Base-by-base conservation (phyloP, 768 basidiomycete genomes). In the Lactifluus volemus region DNA sequence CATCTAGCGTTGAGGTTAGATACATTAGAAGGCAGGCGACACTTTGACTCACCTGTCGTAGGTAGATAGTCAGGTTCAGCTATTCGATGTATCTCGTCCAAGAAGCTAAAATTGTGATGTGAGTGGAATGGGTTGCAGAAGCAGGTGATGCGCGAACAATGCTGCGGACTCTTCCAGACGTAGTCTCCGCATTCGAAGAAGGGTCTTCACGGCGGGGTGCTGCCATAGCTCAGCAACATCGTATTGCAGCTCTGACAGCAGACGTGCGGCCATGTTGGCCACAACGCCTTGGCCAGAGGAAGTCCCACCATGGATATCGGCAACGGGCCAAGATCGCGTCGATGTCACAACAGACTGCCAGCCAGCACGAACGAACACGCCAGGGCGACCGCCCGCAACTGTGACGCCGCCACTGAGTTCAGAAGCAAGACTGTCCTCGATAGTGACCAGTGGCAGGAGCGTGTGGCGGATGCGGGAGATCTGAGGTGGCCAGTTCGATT, bases 91-190 rank as follows among this genome's bases (percentile, higher is more conserved):
- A 91, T 77, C 60, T 79, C 79, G 58, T 81, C 77, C 60, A 92
- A 69, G 72, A 92, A 92, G 71, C 89, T 92, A 60, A 6, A 41
- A 42, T 25, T 53, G 39, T 21, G 19, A 52, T 32, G 32, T 55
- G 51, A 54, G 64, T 52, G 41, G 36, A 58, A 51, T 30, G 10
- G 48, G 54, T 34, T 48, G 45, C 11, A 44, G 55, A 54, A 52
- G 32, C 32, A 39, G 48, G n/a, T n/a, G 39, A 42, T 59, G 47
- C 59, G 63, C 86, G 69, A 70, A 92, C 89, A 86, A 90, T 30
- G 83, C 74, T 3, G 85, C 86, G 11, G 85, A 87, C 68, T 92
- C 89, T 59, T 90, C 86, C 5, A 92, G 75, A 58, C 80, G 78
- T 63, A 91, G 74, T 68, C 81, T 84, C 55, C 84, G 79, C 36